Conservation (phyloP, 2,329 filamentous ascomycete species). For the Didymella pinodella region DNA sequence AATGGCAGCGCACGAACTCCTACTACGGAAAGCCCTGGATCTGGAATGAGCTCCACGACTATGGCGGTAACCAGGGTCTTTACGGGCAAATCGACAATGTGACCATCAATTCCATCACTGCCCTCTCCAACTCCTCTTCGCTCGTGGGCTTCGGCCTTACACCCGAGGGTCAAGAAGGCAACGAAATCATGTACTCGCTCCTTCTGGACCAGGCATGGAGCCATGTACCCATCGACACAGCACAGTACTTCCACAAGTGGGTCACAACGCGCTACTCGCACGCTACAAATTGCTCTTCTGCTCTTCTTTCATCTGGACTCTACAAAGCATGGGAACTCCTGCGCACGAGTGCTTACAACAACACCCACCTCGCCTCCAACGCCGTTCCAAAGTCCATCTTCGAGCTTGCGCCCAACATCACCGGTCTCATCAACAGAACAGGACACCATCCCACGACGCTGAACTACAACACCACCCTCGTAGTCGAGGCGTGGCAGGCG, state of each 20-base stretch:
- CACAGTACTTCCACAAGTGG: conserved; percentile 57
- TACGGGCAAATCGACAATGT: conserved; percentile 61
- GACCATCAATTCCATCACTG: conserved; percentile 48
- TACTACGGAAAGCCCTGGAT: conserved; percentile 64
- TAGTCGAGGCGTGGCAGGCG: conserved; percentile 52
- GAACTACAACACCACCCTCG: conserved; percentile 51
- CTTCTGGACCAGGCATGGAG: conserved; percentile 63
- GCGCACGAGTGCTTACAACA: neutral
- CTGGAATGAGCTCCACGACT: conserved; percentile 63
- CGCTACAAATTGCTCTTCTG: neutral
- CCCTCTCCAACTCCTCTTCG: neutral
- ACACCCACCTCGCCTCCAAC: neutral
- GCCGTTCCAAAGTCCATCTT: neutral
- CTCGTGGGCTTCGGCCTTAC: neutral
- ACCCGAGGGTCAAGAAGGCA: conserved; percentile 43
- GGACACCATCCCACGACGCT: conserved; percentile 56
- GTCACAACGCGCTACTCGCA: neutral
- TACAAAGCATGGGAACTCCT: neutral
- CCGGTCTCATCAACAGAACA: conserved; percentile 51
- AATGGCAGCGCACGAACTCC: conserved; percentile 60
- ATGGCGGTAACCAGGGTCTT: conserved; percentile 59
- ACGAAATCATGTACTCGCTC: conserved; percentile 62
- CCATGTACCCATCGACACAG: conserved; percentile 53
- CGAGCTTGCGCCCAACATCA: conserved; percentile 54
- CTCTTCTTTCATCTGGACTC: neutral